Conservation (phyloP, 768 basidiomycete genomes). For the Calocybe indica region DNA sequence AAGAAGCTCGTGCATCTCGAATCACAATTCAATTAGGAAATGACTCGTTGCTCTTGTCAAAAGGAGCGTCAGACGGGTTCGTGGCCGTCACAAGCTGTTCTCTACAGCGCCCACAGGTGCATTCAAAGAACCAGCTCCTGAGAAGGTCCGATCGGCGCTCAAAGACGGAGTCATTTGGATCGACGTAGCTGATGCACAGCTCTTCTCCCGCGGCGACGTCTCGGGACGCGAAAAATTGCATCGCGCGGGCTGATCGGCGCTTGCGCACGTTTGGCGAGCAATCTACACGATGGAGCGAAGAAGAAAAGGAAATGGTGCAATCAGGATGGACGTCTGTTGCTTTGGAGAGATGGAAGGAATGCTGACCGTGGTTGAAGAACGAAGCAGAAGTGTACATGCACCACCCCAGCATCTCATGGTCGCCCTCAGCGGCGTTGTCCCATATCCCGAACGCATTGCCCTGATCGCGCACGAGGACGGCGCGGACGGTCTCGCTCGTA, state of each 20-base stretch:
- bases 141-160: conserved; percentile 35
- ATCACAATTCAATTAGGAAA: background rate
- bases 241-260: conserved; percentile 32
- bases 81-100: conserved; percentile 16
- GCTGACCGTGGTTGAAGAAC: conserved; percentile 65
- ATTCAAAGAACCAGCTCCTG: conserved; percentile 53
- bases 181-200: conserved; percentile 54
- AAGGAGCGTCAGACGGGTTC: background rate
- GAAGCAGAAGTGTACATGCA: conserved; percentile 55
- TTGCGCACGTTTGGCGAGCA: conserved; percentile 50
- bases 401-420: conserved; percentile 62
- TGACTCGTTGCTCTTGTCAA: background rate
- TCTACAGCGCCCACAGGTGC: conserved; percentile 41
- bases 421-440: conserved; percentile 42
- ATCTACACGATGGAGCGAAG: conserved; percentile 24
- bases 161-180: conserved; percentile 24
- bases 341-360: background rate
- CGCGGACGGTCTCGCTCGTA: conserved; percentile 41
- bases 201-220: conserved; percentile 45
- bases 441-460: conserved; percentile 69
- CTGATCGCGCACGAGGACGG: conserved; percentile 49
- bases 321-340: background rate
- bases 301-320: background rate
- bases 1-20: background rate
- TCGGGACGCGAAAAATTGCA: conserved; percentile 41